Percentiles rank a stretch among this genome's conserved stretches.
phyloP scores from a whole-genome alignment of 306 rosid genomes.

The Malus sieversii region DNA sequence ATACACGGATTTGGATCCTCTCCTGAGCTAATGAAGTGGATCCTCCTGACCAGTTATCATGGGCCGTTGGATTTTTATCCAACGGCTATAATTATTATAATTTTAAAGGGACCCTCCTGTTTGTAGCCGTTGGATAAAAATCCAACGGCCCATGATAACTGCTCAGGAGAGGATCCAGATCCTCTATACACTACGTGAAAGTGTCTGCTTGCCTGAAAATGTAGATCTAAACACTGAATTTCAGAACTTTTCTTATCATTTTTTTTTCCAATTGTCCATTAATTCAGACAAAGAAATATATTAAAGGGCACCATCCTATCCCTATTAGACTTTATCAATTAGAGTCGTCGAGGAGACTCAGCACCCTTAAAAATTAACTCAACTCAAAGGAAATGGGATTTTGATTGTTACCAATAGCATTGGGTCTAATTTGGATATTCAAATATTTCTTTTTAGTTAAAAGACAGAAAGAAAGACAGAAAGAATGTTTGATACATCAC shows the following conservation, averaged over 20 bases:
- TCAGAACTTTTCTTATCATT: neutral
- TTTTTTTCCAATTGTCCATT: neutral
- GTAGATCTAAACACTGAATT: neutral
- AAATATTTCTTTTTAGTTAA: neutral
- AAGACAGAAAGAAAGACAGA: neutral
- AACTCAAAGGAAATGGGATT: neutral
- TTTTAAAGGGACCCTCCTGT: too few species aligned
- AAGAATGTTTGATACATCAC: too few species aligned
- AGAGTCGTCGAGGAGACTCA: neutral
- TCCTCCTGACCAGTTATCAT: too few species aligned
- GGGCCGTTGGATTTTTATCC: too few species aligned
- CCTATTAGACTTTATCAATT: neutral
- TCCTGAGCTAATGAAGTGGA: too few species aligned
- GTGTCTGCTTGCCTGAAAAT: neutral
- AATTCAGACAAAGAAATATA: neutral
- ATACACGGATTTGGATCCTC: neutral
- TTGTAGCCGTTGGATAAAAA: too few species aligned
- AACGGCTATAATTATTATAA: too few species aligned
- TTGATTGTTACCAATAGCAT: too few species aligned
- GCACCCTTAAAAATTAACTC: neutral
- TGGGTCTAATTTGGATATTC: too few species aligned
- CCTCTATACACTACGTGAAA: neutral
- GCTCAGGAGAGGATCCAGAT: too few species aligned
- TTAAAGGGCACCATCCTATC: neutral
- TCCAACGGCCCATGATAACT: too few species aligned